phyloP scores from a whole-genome alignment of 2,329 filamentous ascomycete species.

The Fusarium tupiense region DNA sequence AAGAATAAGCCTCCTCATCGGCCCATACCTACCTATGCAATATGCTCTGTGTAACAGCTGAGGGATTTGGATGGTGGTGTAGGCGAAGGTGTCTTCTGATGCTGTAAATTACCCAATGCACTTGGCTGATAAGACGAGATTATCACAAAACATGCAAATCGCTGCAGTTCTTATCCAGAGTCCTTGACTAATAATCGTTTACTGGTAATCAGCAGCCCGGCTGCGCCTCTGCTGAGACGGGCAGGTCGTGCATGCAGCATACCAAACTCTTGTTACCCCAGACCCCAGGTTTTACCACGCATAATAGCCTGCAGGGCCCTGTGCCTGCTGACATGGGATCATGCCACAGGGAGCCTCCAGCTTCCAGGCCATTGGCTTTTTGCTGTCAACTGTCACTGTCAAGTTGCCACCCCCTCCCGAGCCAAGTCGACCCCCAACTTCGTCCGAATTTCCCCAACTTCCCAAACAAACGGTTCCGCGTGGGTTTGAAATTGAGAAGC shows the following conservation, averaged over 20 bases:
- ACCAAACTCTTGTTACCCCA: slow-evolving; percentile 24
- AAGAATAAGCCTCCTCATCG: background rate
- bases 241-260: slow-evolving; percentile 3
- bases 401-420: slow-evolving; percentile 6
- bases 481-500: slow-evolving; percentile 4
- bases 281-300: slow-evolving; percentile 29
- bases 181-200: slow-evolving; percentile 1
- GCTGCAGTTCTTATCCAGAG: background rate
- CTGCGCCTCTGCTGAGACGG: slow-evolving; percentile 17
- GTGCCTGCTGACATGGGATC: slow-evolving; percentile 31
- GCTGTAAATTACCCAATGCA: background rate
- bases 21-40: background rate
- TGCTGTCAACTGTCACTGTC: slow-evolving; percentile 1
- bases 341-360: slow-evolving; percentile 16
- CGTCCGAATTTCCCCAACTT: slow-evolving; percentile 34
- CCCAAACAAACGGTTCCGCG: slow-evolving; percentile 26
- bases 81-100: slow-evolving; percentile 16
- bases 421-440: slow-evolving; percentile 25
- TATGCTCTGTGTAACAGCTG: background rate
- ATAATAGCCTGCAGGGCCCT: slow-evolving; percentile 16
- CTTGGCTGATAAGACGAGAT: background rate
- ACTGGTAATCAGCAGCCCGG: slow-evolving; percentile 17
- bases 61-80: background rate
- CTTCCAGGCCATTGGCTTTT: slow-evolving; percentile 10
- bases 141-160: background rate